Percentiles rank a stretch among this genome's conserved stretches.
These are phyloP conservation scores for Sclerotinia sclerotiorum DNA, from an alignment of 2,329 filamentous ascomycete species.

Conservation along the genomic window DNA sequence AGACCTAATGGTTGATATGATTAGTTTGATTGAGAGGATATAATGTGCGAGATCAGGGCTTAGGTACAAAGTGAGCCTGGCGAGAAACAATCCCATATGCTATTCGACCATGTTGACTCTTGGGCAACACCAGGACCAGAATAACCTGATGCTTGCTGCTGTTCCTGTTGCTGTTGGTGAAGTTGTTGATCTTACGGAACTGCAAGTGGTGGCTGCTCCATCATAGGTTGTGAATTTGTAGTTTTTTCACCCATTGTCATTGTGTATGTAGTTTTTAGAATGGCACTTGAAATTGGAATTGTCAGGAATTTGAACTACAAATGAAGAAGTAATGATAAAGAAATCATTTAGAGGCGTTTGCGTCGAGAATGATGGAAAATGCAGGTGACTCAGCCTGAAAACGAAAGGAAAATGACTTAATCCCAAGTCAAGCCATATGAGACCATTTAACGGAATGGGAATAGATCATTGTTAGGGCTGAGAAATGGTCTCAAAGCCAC, in stretches of 20 bases:
- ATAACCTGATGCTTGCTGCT: constrained; percentile 7
- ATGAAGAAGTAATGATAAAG: constrained; percentile 4
- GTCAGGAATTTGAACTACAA: not conserved
- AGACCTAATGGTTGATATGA: constrained; percentile 26
- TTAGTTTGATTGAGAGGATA: not conserved
- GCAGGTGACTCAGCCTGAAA: constrained; percentile 3
- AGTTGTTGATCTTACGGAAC: constrained; percentile 1
- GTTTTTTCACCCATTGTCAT: constrained; percentile 6
- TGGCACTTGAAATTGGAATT: not conserved
- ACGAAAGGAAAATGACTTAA: constrained; percentile 2
- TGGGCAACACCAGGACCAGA: not conserved
- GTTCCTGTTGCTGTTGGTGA: constrained; percentile 2
- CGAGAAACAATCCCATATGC: constrained; percentile 19
- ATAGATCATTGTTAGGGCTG: not conserved
- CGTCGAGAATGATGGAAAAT: not conserved
- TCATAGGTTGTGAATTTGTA: not conserved
- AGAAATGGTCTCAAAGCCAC: not conserved
- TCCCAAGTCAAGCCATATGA: not conserved
- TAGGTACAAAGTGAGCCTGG: constrained; percentile 16
- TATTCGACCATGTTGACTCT: constrained; percentile 17
- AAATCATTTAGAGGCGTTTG: not conserved
- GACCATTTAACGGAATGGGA: not conserved
- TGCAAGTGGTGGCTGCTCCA: not conserved
- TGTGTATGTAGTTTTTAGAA: not conserved
- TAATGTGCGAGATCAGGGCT: not conserved